phyloP scores from a whole-genome alignment of 768 basidiomycete species.

The Amanita phalloides region DNA sequence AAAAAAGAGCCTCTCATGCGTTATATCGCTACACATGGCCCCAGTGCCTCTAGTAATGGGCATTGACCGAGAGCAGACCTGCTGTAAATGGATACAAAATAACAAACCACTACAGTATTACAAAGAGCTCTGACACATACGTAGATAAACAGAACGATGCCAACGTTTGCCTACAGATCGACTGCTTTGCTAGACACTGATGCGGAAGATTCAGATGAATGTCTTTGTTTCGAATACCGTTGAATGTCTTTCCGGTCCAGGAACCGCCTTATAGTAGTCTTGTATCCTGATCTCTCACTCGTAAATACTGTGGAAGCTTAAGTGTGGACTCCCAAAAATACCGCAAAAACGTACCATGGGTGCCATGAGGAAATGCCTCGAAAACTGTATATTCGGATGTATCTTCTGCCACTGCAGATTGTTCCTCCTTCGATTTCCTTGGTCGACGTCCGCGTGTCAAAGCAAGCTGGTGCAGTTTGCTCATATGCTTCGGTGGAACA shows the following conservation, averaged over 20 bases:
- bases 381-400: not conserved
- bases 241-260: constrained; percentile 1
- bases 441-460: not conserved
- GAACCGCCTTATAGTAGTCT: not conserved
- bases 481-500: constrained; percentile 45
- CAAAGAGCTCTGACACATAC: not conserved
- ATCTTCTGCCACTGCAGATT: not conserved
- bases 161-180: not conserved
- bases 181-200: not conserved
- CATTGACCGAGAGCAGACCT: too few species aligned
- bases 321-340: not conserved
- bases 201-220: not conserved
- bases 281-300: not conserved
- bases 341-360: not conserved
- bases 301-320: not conserved
- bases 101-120: too few species aligned
- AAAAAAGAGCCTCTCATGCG: too few species aligned
- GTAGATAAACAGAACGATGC: not conserved
- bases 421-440: not conserved
- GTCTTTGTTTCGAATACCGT: not conserved
- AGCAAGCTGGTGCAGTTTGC: constrained; percentile 35
- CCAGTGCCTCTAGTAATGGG: too few species aligned
- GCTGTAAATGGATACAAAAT: too few species aligned
- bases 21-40: too few species aligned
- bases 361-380: not conserved